Conservation (phyloP, 352 stramenopile genomes). For the Phytophthora ramorum region DNA sequence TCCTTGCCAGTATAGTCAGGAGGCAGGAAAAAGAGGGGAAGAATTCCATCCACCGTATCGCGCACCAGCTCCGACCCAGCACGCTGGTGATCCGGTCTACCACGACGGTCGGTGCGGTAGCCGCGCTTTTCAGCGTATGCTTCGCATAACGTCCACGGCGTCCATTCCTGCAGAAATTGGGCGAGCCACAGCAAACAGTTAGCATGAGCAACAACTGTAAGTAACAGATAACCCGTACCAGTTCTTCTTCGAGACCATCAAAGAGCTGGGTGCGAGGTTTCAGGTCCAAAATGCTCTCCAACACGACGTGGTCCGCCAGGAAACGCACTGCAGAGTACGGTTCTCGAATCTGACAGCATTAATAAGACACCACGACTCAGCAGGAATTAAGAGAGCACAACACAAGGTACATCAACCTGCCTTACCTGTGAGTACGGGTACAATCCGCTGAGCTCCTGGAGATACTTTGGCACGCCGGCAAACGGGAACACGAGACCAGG, state of each 20-base stretch:
- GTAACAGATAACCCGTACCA: constrained; percentile 43
- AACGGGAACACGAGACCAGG: constrained; percentile 89
- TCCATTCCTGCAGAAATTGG: constrained; percentile 66
- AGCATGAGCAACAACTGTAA: not conserved
- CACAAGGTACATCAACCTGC: not conserved
- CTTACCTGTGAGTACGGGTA: constrained; percentile 85
- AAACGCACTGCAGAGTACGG: constrained; percentile 90
- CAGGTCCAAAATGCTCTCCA: constrained; percentile 77
- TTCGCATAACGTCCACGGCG: constrained; percentile 83
- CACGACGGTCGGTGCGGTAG: constrained; percentile 80
- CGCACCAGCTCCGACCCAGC: constrained; percentile 83
- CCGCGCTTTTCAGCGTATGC: constrained; percentile 86
- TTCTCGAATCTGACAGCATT: constrained; percentile 76
- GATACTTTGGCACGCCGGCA: constrained; percentile 77
- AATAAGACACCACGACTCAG: not conserved
- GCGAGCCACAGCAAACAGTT: not conserved
- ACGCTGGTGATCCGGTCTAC: constrained; percentile 82
- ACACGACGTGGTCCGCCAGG: constrained; percentile 73
- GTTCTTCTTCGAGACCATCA: constrained; percentile 77
- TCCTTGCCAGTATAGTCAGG: constrained; percentile 75
- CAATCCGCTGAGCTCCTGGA: constrained; percentile 84
- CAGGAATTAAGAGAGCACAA: constrained; percentile 4
- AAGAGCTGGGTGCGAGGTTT: constrained; percentile 79
- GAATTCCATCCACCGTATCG: constrained; percentile 82
- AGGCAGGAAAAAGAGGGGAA: constrained; percentile 83